phyloP scores from a whole-genome alignment of 805 yeast genomes.

The Pichia sporocuriosa region DNA sequence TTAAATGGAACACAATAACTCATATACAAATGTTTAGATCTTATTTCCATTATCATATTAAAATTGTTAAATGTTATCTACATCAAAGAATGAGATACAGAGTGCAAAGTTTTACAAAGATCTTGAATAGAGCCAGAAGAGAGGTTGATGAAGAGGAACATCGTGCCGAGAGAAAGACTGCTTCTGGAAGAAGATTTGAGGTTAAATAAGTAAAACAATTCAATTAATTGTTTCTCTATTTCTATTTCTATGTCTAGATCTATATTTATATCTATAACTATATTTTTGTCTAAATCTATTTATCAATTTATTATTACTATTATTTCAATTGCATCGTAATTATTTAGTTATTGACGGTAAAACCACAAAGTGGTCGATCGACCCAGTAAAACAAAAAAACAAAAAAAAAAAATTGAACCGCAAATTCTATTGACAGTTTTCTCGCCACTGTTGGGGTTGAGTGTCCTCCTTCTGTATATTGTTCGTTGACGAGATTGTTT shows the following conservation, averaged over 20 bases:
- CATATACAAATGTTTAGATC: constrained; percentile 91
- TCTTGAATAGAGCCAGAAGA: constrained; percentile 93
- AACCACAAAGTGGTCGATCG: no score
- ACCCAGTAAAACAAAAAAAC: no score
- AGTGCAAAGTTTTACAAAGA: constrained; percentile 89
- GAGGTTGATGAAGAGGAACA: constrained; percentile 72
- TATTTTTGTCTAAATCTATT: no score
- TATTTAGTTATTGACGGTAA: no score
- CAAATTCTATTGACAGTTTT: no score
- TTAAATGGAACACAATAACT: constrained; percentile 76
- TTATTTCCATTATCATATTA: constrained; percentile 97
- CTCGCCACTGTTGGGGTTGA: no score
- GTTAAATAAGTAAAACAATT: no score
- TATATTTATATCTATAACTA: not conserved
- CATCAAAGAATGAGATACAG: constrained; percentile 98
- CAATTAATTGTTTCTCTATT: not conserved
- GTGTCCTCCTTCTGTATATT: not conserved
- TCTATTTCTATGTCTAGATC: not conserved
- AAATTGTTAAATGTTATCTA: constrained; percentile 96
- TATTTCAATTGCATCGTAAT: no score
- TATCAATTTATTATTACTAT: no score
- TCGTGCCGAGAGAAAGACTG: constrained; percentile 51
- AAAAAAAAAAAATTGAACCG: no score
- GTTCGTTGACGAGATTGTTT: no score
- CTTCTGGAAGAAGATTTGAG: constrained; percentile 64